Evolutionary conservation across 2,329 filamentous ascomycete species (phyloP), one percentile per base, ranked within the genome.

Genomic region (Claviceps arundinis): DNA sequence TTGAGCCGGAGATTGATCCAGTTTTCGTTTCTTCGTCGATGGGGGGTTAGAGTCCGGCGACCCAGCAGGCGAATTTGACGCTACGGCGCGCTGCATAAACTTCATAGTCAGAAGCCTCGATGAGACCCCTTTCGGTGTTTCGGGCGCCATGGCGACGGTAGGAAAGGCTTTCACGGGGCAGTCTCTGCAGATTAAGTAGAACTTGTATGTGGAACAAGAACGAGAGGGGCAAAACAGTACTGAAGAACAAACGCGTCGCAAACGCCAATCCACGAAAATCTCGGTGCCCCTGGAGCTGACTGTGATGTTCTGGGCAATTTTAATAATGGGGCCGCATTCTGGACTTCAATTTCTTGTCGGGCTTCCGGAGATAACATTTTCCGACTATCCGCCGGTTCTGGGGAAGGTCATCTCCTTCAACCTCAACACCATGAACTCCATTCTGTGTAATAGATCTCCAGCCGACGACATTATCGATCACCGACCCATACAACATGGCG

Each of bases 21-120:
- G 49, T 61, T 84, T 85, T 57, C 80, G 77, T 58, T 82, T 81
- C 67, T 90, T 89, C 14, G 77, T 70, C 54, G 67, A 75, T 61
- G 65, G 78, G 17, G 75, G 71, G 19, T 78, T 74, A 48, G 70
- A 68, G 60, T 72, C 63, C 56, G 77, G 65, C 54, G 71, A 71
- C 17, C 71, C 65, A 49, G 68, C 62, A 54, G 62, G 69, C 37
- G 72, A 71, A 48, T 71, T 72, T 24, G 83, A 78, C 48, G 84
- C 81, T 48, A 82, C 85, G 56, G 87, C 86, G 61, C 90, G 81
- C 73, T 95, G 90, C 90, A 96, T 96, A 65, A 96, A 96, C 73
- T 95, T 95, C 89, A 95, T 96, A 40, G 87, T 90, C 63, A 94
- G 76, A 47, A 96, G 82, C 59, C 89, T 83, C 54, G 85, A 90